Conservation (phyloP, 75 land plant species). For the Cunninghamia lanceolata region DNA sequence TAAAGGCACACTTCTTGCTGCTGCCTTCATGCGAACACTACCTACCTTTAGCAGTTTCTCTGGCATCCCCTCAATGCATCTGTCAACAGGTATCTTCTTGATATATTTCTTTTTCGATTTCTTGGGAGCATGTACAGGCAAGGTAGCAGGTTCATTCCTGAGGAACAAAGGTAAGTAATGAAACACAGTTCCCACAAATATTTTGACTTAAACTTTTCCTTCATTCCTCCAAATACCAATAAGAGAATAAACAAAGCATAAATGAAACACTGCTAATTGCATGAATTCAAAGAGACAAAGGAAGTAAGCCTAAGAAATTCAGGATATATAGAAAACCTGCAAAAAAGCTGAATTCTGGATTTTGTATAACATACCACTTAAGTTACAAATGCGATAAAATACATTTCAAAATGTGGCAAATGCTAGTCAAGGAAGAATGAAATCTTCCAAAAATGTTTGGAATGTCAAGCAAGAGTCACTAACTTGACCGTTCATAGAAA, state of each 20-base stretch:
- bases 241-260: too few species aligned
- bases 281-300: background rate
- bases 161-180: background rate
- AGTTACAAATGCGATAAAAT: too few species aligned
- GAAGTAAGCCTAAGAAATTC: too few species aligned
- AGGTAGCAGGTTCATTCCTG: constrained; percentile 8
- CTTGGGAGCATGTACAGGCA: constrained; percentile 39
- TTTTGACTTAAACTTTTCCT: background rate
- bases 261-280: background rate
- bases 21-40: constrained; percentile 25
- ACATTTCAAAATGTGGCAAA: too few species aligned
- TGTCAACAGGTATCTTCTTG: constrained; percentile 20
- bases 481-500: too few species aligned
- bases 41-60: constrained; percentile 32
- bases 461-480: too few species aligned
- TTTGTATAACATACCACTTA: too few species aligned
- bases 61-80: constrained; percentile 13
- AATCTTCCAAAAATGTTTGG: too few species aligned
- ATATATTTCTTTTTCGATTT: constrained; percentile 61
- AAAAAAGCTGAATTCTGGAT: too few species aligned
- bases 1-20: constrained; percentile 23
- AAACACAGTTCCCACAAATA: background rate
- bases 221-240: too few species aligned
- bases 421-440: too few species aligned
- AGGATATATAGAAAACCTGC: too few species aligned